These are phyloP conservation scores for Aspergillus heteromorphus DNA, from an alignment of 495 filamentous ascomycete species.

Conservation along the genomic window DNA sequence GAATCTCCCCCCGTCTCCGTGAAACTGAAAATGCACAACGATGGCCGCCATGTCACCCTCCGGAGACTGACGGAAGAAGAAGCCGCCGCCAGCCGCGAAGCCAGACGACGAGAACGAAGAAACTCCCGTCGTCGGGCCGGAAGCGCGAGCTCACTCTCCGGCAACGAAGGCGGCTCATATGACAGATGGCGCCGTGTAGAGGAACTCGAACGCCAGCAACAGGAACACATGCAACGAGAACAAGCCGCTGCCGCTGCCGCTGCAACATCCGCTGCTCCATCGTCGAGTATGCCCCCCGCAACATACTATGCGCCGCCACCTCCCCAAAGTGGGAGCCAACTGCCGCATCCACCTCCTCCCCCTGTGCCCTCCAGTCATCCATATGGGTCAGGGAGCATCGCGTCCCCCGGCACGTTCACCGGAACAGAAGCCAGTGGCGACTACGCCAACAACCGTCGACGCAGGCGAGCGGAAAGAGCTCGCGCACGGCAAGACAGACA, in stretches of 20 bases:
- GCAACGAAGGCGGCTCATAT: conserved; percentile 32
- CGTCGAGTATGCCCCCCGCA: conserved; percentile 26
- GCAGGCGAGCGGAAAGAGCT: conserved; percentile 48
- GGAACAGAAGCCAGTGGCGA: conserved; percentile 49
- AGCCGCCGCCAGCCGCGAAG: conserved; percentile 57
- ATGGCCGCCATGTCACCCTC: conserved; percentile 76
- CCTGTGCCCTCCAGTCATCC: conserved; percentile 35
- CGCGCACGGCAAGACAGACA: conserved; percentile 44
- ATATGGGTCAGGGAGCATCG: conserved; percentile 41
- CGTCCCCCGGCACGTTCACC: conserved; percentile 43
- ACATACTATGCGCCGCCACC: conserved; percentile 29
- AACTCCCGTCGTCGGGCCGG: conserved; percentile 37
- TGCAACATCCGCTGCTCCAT: conserved; percentile 22
- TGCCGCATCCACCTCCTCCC: conserved; percentile 31
- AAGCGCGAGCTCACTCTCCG: conserved; percentile 43
- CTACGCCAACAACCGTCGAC: conserved; percentile 48
- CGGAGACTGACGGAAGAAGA: conserved; percentile 77
- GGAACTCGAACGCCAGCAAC: conserved; percentile 45
- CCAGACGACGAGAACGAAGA: conserved; percentile 42
- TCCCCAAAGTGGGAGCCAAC: conserved; percentile 22
- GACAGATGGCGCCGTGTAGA: conserved; percentile 50
- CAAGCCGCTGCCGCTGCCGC: conserved; percentile 31
- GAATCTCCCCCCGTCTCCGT: conserved; percentile 65
- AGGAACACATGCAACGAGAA: conserved; percentile 43
- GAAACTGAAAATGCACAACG: conserved; percentile 74